These are phyloP conservation scores for Gracilaria vermiculophylla DNA, from an alignment of 23 red algal species.

Conservation along the genomic window DNA sequence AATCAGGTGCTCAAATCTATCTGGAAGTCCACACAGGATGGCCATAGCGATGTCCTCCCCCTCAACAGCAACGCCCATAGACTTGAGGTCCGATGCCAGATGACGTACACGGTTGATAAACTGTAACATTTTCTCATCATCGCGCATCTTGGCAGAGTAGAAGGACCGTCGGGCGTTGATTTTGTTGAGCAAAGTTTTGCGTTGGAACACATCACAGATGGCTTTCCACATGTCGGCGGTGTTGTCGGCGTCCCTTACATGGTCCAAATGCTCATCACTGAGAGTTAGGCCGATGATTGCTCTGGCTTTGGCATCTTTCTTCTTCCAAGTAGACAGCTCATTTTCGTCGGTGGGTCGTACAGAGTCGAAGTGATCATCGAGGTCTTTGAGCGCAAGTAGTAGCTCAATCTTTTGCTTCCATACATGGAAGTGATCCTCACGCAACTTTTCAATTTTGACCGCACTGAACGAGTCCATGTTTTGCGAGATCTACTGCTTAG, in stretches of 20 bases:
- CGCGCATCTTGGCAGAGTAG: slow-evolving; percentile 29
- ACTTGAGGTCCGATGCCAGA: slow-evolving; percentile 3
- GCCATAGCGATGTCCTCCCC: slow-evolving; percentile 33
- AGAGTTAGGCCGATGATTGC: slow-evolving; percentile 43
- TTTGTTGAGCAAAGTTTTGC: not conserved
- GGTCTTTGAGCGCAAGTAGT: slow-evolving; percentile 33
- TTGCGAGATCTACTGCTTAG: too few species aligned
- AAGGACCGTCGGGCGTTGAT: slow-evolving; percentile 45
- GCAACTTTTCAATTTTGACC: slow-evolving; percentile 12
- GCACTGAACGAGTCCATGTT: slow-evolving; percentile 1
- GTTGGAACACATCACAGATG: too few species aligned
- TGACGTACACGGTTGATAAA: not conserved
- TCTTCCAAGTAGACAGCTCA: slow-evolving; percentile 26
- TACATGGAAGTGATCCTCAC: slow-evolving; percentile 34
- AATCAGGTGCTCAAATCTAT: slow-evolving; percentile 24
- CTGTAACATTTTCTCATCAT: slow-evolving; percentile 40
- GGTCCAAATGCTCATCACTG: slow-evolving; percentile 29
- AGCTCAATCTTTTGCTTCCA: slow-evolving; percentile 44
- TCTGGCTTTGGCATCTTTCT: slow-evolving; percentile 38
- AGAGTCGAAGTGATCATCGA: slow-evolving; percentile 20
- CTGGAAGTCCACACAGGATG: slow-evolving; percentile 12
- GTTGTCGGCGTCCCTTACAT: slow-evolving; percentile 5
- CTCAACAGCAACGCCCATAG: slow-evolving; percentile 12
- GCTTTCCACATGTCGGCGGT: too few species aligned
- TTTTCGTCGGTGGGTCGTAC: not conserved